Evolutionary conservation across 2,329 filamentous ascomycete species (phyloP).

Genomic region (Periconia macrospinosa): DNA sequence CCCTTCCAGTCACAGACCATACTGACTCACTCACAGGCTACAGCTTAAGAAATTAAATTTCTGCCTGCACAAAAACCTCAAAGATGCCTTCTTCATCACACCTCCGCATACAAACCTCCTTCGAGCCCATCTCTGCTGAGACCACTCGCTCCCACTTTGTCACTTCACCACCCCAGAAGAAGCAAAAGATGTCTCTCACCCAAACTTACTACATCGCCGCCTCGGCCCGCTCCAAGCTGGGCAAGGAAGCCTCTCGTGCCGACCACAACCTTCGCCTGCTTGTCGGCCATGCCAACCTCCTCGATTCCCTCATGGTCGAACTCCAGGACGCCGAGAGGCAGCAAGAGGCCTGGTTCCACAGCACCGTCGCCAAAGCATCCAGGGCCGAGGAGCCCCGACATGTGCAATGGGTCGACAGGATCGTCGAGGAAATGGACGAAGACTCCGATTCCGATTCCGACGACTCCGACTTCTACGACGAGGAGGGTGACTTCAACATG

Average conservation of each 20-base stretch:
- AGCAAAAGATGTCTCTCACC: conserved; percentile 94
- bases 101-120: conserved; percentile 50
- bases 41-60: conserved; percentile 30
- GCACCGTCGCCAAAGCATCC: conserved; percentile 78
- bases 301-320: conserved; percentile 89
- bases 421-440: conserved; percentile 11
- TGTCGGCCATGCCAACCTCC: conserved; percentile 96
- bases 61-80: conserved; percentile 24
- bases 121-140: conserved; percentile 50
- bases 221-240: conserved; percentile 95
- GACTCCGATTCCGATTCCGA: conserved; percentile 51
- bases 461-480: conserved; percentile 57
- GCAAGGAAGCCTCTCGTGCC: conserved; percentile 81
- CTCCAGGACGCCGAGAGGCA: conserved; percentile 92
- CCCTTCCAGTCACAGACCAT: conserved; percentile 44
- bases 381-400: conserved; percentile 64
- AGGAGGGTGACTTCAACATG: conserved; percentile 55
- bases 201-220: conserved; percentile 99
- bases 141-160: conserved; percentile 48
- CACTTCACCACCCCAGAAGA: conserved; percentile 50
- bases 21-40: conserved; percentile 53
- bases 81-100: conserved; percentile 52
- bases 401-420: conserved; percentile 10
- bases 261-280: conserved; percentile 95
- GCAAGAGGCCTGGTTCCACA: conserved; percentile 98